Base-by-base conservation (phyloP, 2,329 filamentous ascomycete species). In the Allantophomopsis lycopodina region DNA sequence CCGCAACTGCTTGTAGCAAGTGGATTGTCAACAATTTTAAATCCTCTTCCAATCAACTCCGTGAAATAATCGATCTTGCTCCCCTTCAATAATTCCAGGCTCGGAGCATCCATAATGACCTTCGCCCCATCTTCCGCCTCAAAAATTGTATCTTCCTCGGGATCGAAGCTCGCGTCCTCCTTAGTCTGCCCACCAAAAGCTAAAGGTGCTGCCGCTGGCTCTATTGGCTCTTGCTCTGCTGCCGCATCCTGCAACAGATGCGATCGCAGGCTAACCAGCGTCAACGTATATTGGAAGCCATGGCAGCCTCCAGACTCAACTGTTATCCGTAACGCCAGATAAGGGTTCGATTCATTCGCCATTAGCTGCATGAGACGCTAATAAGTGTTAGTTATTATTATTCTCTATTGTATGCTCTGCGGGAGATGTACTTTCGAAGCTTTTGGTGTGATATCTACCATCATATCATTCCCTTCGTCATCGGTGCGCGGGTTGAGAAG, bases 241-340 rank as follows among this genome's bases (percentile, higher is more conserved):
- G 2, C 61, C 52, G 6, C 57, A 52, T 4, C 56, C 50, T 48
- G 40, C 4, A 47, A 32, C 0, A 75, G 74, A 1, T 48, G 40
- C 3, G 48, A 32, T 0, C 75, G 75, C 1, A 80, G 61, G 0
- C 73, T 75, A 2, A 85, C 80, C 4, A 96, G 70, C 13, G 79
- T 84, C 84, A 98, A 94, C 36, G 94, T 65, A 56, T 98, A 98
- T 58, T 98, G 91, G 60, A 98, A 98, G 37, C 91, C 91, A 61
- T 98, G 91, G 59, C 91, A 98, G 41, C 91, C 91, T 46, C 91
- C 91, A 41, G 82, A 86, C 55, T 94, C 87, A 42, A 98, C 88
- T 44, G 83, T 80, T 48, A 98, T 83, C 39, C 89, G 83, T n/a
- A 98, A 71, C 17, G 87, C 84, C 23, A 94, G 74, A 52, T 83